Base-by-base conservation (phyloP, 495 filamentous ascomycete genomes). In the Podospora pseudopauciseta region DNA sequence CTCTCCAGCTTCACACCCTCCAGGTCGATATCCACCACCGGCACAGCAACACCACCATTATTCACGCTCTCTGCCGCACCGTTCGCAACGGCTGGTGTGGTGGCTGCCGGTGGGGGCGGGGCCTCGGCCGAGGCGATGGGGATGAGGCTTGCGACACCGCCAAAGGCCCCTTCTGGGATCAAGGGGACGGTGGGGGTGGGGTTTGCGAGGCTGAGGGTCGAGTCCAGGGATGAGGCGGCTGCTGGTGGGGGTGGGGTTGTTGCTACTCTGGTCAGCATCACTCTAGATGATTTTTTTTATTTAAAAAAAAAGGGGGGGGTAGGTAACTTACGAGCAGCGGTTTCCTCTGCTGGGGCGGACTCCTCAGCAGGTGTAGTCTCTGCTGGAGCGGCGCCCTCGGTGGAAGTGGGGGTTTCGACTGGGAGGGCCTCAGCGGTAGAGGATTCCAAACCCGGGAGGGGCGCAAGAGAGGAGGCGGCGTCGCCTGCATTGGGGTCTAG, bases 1-100 rank as follows among this genome's bases (percentile, higher is more conserved):
- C 77, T 79, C 55, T 71, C 72, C 49, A 80, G 63, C n/a, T 61
- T 76, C 70, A 80, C 53, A 3, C 73, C 73, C n/a, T 72, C 74
- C 1, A 79, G 66, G 54, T 79, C 72, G 19, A 79, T 76, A 7
- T 55, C 65, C 1, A 74, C 66, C 60, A 60, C 49, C 30, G 68
- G 39, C 5, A 63, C 70, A 23, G 65, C 70, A 23, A 66, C 64
- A 64, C 68, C 67, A 39, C 5, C 44, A 13, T 49, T 49, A 11
- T 11, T 16, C 39, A 44, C 16, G 6, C 54, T 60, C 13, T 57
- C 63, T 0, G 23, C 63, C 27, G 73, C 72, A 11, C 70, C 72
- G 26, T 73, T 70, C 18, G 74, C 74, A 0, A 75, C 70, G 1
- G 56, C 72, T 0, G 72, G 74, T 9, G 75, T 69, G 0, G 67